A percentile compares a stretch with the other conserved stretches of the same genome.
Conservation (phyloP, 805 yeast species). For the Wickerhamomyces alni region DNA sequence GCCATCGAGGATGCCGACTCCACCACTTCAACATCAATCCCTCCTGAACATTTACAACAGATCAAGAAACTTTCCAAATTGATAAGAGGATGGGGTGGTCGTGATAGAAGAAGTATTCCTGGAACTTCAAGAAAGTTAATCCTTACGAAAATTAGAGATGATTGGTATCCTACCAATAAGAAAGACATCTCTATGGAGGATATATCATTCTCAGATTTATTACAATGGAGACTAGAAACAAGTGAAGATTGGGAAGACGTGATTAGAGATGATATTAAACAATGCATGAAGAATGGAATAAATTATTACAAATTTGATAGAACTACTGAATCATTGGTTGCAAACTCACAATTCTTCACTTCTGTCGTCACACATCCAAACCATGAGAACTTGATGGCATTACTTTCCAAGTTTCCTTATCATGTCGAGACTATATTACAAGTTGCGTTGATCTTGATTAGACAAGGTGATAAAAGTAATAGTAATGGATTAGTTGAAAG, state of each 20-base stretch:
- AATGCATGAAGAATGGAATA: conserved; percentile 39
- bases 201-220: conserved; percentile 32
- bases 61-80: conserved; percentile 43
- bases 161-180: conserved; percentile 67
- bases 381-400: conserved; percentile 60
- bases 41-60: conserved; percentile 64
- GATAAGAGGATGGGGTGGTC: conserved; percentile 84
- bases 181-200: conserved; percentile 61
- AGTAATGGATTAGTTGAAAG: conserved; percentile 72
- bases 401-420: conserved; percentile 57
- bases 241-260: conserved; percentile 45
- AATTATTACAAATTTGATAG: conserved; percentile 50
- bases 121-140: conserved; percentile 64
- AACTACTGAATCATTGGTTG: conserved; percentile 27
- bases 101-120: conserved; percentile 67
- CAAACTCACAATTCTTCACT: conserved; percentile 47
- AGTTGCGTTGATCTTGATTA: conserved; percentile 62
- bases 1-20: conserved; percentile 72
- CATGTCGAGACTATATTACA: conserved; percentile 76
- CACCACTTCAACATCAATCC: conserved; percentile 60
- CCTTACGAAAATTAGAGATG: conserved; percentile 69
- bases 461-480: conserved; percentile 70
- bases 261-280: conserved; percentile 33
- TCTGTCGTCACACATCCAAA: conserved; percentile 71
- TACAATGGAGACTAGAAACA: conserved; percentile 27